Evolutionary conservation across 1,284 basidiomycete genomes (phyloP).

Genomic region (Rhodotorula sp.): DNA sequence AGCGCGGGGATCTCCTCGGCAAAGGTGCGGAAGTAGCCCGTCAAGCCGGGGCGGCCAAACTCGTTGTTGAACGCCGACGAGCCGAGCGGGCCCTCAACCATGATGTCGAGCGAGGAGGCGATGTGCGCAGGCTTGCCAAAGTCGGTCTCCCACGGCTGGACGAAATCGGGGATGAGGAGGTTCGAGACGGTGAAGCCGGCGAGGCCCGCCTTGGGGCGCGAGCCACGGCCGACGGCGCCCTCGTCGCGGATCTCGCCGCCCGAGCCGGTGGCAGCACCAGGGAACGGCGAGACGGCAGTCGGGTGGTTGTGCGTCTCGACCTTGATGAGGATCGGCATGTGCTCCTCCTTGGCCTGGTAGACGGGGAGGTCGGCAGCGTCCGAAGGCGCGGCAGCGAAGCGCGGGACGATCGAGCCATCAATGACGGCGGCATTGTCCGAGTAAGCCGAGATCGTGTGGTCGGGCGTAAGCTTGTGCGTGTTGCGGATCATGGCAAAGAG

Average conservation of each 20-base stretch:
- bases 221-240: conserved; percentile 91
- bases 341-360: conserved; percentile 65
- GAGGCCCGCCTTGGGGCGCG: conserved; percentile 94
- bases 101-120: conserved; percentile 91
- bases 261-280: conserved; percentile 95
- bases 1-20: conserved; percentile 61
- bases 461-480: conserved; percentile 77
- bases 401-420: conserved; percentile 72
- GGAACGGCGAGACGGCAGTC: conserved; percentile 96
- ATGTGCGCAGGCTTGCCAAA: conserved; percentile 90
- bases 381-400: conserved; percentile 65
- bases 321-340: conserved; percentile 92
- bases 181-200: conserved; percentile 95
- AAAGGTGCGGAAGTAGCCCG: conserved; percentile 87
- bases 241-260: conserved; percentile 98
- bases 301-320: conserved; percentile 99
- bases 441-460: conserved; percentile 91
- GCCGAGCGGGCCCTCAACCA: conserved; percentile 93
- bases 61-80: conserved; percentile 98
- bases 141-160: conserved; percentile 88
- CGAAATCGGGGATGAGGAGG: conserved; percentile 81
- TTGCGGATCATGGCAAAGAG: conserved; percentile 98
- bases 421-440: conserved; percentile 98
- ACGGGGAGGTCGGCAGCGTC: conserved; percentile 39
- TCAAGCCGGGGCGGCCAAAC: conserved; percentile 82